Percentiles rank a stretch among this genome's conserved stretches.
Evolutionary conservation across 129 eudicot species (phyloP).

Genomic region (Flaveria linearis): DNA sequence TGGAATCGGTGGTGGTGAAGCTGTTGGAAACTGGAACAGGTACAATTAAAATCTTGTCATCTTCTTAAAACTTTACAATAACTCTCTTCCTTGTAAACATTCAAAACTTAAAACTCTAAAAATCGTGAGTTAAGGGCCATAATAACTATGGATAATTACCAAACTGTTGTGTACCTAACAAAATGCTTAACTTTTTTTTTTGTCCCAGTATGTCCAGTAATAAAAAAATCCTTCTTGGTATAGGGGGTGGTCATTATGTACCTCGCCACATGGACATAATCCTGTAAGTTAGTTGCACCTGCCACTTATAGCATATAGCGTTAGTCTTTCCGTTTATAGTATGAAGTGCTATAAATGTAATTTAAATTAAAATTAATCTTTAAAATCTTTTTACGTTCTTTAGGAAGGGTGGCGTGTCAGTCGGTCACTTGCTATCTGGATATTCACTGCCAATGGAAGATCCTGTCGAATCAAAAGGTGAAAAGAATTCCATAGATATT

Average conservation of each 20-base stretch:
- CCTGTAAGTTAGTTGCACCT: constrained; percentile 45
- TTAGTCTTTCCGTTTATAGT: not conserved
- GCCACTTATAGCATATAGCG: not conserved
- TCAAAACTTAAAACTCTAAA: constrained; percentile 1
- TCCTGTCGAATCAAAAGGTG: constrained; percentile 55
- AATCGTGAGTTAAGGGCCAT: not conserved
- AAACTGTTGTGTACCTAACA: constrained; percentile 17
- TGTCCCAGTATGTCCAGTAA: constrained; percentile 47
- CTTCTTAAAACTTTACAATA: not conserved
- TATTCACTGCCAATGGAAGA: constrained; percentile 94
- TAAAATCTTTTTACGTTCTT: not conserved
- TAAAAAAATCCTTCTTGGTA: constrained; percentile 74
- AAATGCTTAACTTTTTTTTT: not conserved
- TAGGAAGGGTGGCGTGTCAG: constrained; percentile 66
- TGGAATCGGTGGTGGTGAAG: constrained; percentile 74
- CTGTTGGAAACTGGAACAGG: constrained; percentile 90
- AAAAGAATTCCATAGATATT: constrained; percentile 34
- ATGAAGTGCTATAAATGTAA: not conserved
- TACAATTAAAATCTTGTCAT: constrained; percentile 25
- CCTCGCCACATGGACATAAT: constrained; percentile 94
- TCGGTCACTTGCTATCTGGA: constrained; percentile 87
- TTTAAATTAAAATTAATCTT: not conserved
- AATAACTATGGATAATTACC: not conserved
- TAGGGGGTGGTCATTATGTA: constrained; percentile 96
- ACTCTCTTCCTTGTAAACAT: not conserved